Evolutionary conservation across 306 rosid species (phyloP), one percentile per base, ranked within the genome.

Genomic region (Pyrus pyrifolia): DNA sequence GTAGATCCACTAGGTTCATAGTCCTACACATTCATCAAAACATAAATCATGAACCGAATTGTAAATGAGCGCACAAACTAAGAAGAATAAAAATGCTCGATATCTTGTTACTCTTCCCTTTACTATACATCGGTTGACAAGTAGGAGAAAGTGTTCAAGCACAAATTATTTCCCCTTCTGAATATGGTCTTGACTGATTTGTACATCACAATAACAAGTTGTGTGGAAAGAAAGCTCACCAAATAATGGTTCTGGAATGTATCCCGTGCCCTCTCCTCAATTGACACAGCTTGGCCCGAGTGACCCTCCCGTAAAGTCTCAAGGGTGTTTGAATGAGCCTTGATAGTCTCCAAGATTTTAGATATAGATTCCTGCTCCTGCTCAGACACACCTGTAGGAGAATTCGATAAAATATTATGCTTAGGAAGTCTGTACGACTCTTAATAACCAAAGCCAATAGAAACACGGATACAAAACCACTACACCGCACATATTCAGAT

Each of bases 1-100:
- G 98, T 91, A n/a, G 80, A 72, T 25, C 97, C 99, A 46, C 83
- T 88, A 22, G 97, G 87, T 65, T 96, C 99, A 71, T 96, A 96
- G 75, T 96, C 99, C 99, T 96, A 84, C 84, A 82, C 38, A 77
- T 46, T 17, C 19, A 45, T 2, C 23, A 66, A 29, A 66, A 70
- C 74, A 61, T 25, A 67, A 61, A 29, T 73, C 69, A 58, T 8
- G 11, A 35, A 73, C 55, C 25, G 30, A 53, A 53, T 52, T 71
- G 31, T 21, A 72, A 15, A 63, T 30, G 40, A 5, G n/a, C 68
- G 4, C 42, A 30, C 4, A 2, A 8, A 14, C 5, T 35, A 35
- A 35, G 40, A 33, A 33, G 38, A 35, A 35, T 6, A 35, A 35
- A 4, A 35, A 35, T 6, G 0, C 40, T 35, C 8, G 40, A 35